These are phyloP conservation scores for Cucumis cinereus DNA, from an alignment of 306 rosid species.

Conservation along the genomic window DNA sequence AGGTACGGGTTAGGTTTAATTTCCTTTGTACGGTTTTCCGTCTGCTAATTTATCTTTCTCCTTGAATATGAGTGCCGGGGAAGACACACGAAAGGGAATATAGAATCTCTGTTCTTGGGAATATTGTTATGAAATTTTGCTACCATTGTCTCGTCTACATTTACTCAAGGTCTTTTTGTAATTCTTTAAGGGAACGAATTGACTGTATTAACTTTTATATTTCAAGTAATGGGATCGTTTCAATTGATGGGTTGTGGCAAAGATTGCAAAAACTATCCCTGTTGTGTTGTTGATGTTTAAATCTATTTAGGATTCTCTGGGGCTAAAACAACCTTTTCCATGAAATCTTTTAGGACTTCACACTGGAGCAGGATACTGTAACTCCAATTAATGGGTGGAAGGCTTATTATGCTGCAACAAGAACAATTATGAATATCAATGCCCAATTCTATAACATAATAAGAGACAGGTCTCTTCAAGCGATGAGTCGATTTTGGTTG, in stretches of 20 bases:
- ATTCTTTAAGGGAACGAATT: not conserved
- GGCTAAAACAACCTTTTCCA: not conserved
- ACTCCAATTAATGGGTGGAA: conserved; percentile 92
- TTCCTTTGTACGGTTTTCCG: not conserved
- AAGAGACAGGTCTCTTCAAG: conserved; percentile 57
- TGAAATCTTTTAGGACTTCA: conserved; percentile 56
- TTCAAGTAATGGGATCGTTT: not conserved
- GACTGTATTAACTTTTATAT: not conserved
- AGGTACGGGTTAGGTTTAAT: conserved; percentile 28
- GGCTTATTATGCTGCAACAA: conserved; percentile 95
- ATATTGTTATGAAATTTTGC: not conserved
- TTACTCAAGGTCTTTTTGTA: not conserved
- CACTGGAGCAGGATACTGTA: conserved; percentile 74
- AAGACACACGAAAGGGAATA: not conserved
- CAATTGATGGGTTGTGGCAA: not conserved
- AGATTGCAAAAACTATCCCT: not conserved
- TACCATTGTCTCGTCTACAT: not conserved
- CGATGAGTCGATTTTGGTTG: conserved; percentile 88
- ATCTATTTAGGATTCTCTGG: not conserved
- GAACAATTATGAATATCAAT: conserved; percentile 77
- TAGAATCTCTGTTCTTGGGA: not conserved
- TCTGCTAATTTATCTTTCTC: not conserved
- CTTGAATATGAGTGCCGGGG: not conserved
- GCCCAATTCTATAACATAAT: conserved; percentile 73
- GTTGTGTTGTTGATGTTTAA: not conserved